Evolutionary conservation across 371 early-diverging fungal genomes (phyloP).

Genomic region (Mortierella sp.): DNA sequence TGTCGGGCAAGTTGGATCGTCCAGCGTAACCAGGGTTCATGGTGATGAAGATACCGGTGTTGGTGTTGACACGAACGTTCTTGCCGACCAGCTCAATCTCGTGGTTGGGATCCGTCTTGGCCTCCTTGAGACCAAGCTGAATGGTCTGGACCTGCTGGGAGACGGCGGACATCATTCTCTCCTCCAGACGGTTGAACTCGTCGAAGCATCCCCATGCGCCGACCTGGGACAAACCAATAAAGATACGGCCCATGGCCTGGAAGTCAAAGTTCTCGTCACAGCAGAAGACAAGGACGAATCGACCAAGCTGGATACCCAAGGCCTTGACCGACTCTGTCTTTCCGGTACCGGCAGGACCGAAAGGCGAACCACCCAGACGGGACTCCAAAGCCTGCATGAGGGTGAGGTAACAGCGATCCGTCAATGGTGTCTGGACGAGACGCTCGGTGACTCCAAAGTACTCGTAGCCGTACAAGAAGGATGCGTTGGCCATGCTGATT

Average conservation of each 20-base stretch:
- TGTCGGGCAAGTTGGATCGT: slow-evolving; percentile 98
- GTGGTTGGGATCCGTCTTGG: slow-evolving; percentile 68
- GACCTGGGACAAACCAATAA: slow-evolving; percentile 97
- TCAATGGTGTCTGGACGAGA: slow-evolving; percentile 97
- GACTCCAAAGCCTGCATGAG: slow-evolving; percentile 96
- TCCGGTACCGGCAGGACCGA: slow-evolving; percentile 98
- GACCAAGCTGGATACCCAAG: slow-evolving; percentile 94
- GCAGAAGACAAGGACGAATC: slow-evolving; percentile 98
- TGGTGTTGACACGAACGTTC: slow-evolving; percentile 84
- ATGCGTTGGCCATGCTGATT: slow-evolving; percentile 95
- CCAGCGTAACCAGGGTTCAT: slow-evolving; percentile 99
- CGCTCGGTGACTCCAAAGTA: slow-evolving; percentile 97
- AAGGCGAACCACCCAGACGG: slow-evolving; percentile 96
- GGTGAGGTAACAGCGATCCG: slow-evolving; percentile 98
- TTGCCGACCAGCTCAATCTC: slow-evolving; percentile 96
- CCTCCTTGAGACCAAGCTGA: slow-evolving; percentile 92
- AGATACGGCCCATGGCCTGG: slow-evolving; percentile 99
- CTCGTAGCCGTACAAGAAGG: slow-evolving; percentile 96
- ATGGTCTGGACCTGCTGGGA: slow-evolving; percentile 99
- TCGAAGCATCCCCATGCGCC: slow-evolving; percentile 99
- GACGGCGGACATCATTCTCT: slow-evolving; percentile 97
- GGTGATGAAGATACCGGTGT: slow-evolving; percentile 98
- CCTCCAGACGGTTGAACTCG: slow-evolving; percentile 99
- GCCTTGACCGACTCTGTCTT: slow-evolving; percentile 99
- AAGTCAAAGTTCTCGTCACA: slow-evolving; percentile 99